Evolutionary conservation across 169 alveolate species (phyloP), one percentile per base, ranked within the genome.

Genomic region (Cryptosporidium baileyi): DNA sequence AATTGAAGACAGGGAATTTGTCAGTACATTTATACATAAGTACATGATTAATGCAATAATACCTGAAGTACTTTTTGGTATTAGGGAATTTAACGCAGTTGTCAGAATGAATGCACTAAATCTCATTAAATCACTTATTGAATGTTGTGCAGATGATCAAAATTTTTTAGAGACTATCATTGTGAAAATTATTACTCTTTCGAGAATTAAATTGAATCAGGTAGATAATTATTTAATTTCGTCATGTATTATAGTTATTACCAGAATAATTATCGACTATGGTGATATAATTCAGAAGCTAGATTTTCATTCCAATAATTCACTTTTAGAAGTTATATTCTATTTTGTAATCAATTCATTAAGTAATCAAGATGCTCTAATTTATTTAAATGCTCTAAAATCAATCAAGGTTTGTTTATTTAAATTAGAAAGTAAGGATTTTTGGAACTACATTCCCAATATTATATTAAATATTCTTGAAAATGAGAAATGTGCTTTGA

Each of bases 61-160:
- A 52, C 85, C 85, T 7, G 85, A 74, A 22, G 54, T 74, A 1
- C 17, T 74, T 34, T 74, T 74, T 57, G 9, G 85, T 11, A 52
- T 57, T 3, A 32, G 85, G 36, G 85, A 74, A 40, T 60, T 60
- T 8, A 74, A 74, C 24, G 15, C 41, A 5, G 19, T 60, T 0
- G 85, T 74, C 4, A 51, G 85, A 74, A 74, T 45, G 9, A 74
- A 74, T 74, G 59, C 85, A 17, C 17, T 74, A 19, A 30, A 67
- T n/a, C 34, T 74, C 11, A 32, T 74, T 7, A 74, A 74, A 38
- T 51, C 85, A 2, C 9, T 74, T 28, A 54, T 74, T 32, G 85
- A 74, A 28, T 74, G 61, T 17, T 74, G 9, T 44, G 54, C 54
- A 22, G 85, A 74, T 19, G 11, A 24, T 51, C 44, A 6, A 13